Percentiles rank a stretch among this genome's conserved stretches.
These are phyloP conservation scores for Phanerochaete sordida DNA, from an alignment of 768 basidiomycete genomes.

Conservation along the genomic window DNA sequence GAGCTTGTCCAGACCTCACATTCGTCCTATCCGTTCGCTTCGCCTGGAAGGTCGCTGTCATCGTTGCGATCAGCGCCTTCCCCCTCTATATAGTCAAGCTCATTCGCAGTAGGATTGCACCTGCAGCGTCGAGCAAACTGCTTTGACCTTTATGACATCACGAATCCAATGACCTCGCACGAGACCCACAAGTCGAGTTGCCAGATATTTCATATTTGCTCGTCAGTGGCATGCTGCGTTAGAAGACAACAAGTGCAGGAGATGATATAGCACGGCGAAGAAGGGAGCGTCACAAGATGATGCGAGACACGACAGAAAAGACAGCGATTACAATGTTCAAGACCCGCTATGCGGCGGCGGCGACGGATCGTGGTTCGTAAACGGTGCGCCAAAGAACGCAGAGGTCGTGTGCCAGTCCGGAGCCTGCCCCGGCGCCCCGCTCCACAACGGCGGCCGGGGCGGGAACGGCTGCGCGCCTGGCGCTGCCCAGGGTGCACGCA, in stretches of 20 bases:
- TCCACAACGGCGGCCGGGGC: constrained; percentile 25
- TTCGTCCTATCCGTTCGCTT: constrained; percentile 89
- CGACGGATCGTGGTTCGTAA: constrained; percentile 46
- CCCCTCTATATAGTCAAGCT: constrained; percentile 91
- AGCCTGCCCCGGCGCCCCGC: constrained; percentile 17
- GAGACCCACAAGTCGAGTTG: neutral
- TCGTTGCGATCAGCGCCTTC: constrained; percentile 90
- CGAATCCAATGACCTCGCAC: neutral
- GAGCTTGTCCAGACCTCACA: constrained; percentile 64
- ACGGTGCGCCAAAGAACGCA: constrained; percentile 45
- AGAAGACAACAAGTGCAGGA: constrained; percentile 26
- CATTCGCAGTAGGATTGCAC: constrained; percentile 81
- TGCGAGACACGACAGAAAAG: constrained; percentile 9
- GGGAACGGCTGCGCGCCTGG: constrained; percentile 27
- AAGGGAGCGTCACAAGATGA: constrained; percentile 16
- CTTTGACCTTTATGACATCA: constrained; percentile 39
- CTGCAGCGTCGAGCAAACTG: constrained; percentile 92
- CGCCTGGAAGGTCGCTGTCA: constrained; percentile 92
- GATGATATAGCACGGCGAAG: constrained; percentile 19
- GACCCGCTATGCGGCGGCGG: constrained; percentile 40
- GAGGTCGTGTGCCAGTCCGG: constrained; percentile 50
- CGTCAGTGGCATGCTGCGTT: constrained; percentile 25
- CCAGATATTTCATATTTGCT: constrained; percentile 19
- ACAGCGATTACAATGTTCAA: constrained; percentile 15
- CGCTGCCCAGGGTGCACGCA: constrained; percentile 46